A percentile compares a stretch with the other conserved stretches of the same genome.
These are phyloP conservation scores for Nakazawaea populi DNA, from an alignment of 805 yeast species.

Conservation along the genomic window DNA sequence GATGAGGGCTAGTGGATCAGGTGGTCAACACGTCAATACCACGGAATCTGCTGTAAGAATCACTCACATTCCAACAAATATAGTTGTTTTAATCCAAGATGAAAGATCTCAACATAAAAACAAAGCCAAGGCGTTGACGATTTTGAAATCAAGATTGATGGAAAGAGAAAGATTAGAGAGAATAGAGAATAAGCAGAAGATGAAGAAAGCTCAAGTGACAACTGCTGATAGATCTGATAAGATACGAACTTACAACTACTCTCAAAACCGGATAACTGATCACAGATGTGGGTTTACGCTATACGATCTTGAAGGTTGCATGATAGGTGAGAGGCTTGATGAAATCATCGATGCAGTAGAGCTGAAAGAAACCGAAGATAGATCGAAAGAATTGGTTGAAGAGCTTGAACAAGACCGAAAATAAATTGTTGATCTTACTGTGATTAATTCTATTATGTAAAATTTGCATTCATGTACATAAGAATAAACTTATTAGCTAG, in stretches of 20 bases:
- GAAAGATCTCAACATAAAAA: slow-evolving; percentile 93
- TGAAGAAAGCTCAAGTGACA: slow-evolving; percentile 78
- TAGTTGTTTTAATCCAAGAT: slow-evolving; percentile 86
- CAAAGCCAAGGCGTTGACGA: slow-evolving; percentile 84
- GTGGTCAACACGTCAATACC: slow-evolving; percentile 97
- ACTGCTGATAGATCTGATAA: slow-evolving; percentile 90
- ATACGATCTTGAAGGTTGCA: slow-evolving; percentile 66
- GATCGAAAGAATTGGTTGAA: slow-evolving; percentile 32
- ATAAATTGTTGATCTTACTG: too few species aligned
- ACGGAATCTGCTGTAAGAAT: slow-evolving; percentile 95
- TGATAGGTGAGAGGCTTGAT: slow-evolving; percentile 56
- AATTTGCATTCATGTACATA: neutral
- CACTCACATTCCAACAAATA: slow-evolving; percentile 88
- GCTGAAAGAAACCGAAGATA: slow-evolving; percentile 36
- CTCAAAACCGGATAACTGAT: slow-evolving; percentile 90
- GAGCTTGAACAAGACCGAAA: slow-evolving; percentile 12
- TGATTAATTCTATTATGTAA: too few species aligned
- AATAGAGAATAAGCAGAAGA: slow-evolving; percentile 56
- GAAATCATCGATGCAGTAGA: slow-evolving; percentile 49
- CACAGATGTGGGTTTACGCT: slow-evolving; percentile 80
- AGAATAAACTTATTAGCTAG: neutral
- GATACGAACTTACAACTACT: slow-evolving; percentile 87
- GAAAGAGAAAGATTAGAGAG: slow-evolving; percentile 66
- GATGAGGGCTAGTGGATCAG: slow-evolving; percentile 97
- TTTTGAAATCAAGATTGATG: slow-evolving; percentile 78